These are phyloP conservation scores for Tilletiaria anomala DNA, from an alignment of 1,284 basidiomycete species.

Conservation along the genomic window DNA sequence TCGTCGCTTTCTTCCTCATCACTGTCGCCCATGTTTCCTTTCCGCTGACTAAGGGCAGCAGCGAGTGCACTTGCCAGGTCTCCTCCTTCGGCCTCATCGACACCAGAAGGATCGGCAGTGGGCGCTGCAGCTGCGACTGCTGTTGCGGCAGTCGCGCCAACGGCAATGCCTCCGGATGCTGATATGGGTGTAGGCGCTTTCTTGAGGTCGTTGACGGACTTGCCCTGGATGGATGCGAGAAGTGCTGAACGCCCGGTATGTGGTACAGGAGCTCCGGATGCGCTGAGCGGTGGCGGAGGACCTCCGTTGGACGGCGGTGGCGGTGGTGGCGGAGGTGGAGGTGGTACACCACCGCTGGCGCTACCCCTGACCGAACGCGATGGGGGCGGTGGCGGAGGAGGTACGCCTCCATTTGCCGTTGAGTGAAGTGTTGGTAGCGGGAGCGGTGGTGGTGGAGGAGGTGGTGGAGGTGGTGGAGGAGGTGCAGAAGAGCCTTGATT, in stretches of 20 bases:
- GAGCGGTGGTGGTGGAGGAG: constrained; percentile 9
- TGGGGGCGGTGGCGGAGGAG: constrained; percentile 21
- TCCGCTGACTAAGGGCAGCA: constrained; percentile 57
- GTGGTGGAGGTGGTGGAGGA: constrained; percentile 19
- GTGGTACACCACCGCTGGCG: constrained; percentile 11
- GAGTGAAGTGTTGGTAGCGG: constrained; percentile 4
- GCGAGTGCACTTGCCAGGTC: constrained; percentile 56
- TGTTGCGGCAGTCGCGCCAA: constrained; percentile 6
- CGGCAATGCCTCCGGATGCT: constrained; percentile 5
- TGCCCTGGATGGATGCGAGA: constrained; percentile 55
- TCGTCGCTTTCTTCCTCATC: constrained; percentile 62
- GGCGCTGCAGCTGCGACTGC: constrained; percentile 5
- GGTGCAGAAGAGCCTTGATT: constrained; percentile 36
- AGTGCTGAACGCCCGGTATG: constrained; percentile 46
- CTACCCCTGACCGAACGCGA: constrained; percentile 6
- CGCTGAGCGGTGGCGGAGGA: neutral
- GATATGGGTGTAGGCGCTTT: constrained; percentile 45
- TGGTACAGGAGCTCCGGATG: constrained; percentile 10
- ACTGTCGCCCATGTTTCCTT: constrained; percentile 74
- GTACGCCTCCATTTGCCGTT: constrained; percentile 8
- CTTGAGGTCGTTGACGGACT: constrained; percentile 56
- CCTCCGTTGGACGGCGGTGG: neutral
- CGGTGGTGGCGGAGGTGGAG: constrained; percentile 22
- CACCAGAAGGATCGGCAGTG: constrained; percentile 1
- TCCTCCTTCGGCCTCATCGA: constrained; percentile 39